Base-by-base conservation (phyloP, 768 basidiomycete species). In the Cystobasidium tubakii region DNA sequence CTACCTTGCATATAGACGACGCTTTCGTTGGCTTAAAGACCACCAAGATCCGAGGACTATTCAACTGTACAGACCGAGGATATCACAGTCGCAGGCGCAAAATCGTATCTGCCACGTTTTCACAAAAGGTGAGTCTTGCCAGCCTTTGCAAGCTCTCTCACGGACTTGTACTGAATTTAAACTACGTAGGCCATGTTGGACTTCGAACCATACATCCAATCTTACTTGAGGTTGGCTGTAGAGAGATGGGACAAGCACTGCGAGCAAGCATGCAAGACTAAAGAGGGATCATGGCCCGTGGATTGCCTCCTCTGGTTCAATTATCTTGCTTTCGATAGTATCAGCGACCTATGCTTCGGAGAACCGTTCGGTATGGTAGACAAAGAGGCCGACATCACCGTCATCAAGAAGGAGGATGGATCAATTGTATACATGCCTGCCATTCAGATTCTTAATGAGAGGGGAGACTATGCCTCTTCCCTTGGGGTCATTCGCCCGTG, bases 61-160 rank as follows among this genome's bases (percentile, higher is more conserved):
- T 80, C 75, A 81, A 81, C 76, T 80, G 79, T 0, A 69, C 79
- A 39, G 73, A 77, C 74, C 73, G 76, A 12, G 75, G 62, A 19
- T 89, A 91, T 72, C 92, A 94, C 80, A 85, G 89, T 9, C 87
- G 92, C 53, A 93, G 93, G 82, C 88, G 91, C 83, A 95, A 94
- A 83, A 90, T 96, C 74, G 86, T 95, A 55, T 88, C 90, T 0
- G 65, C 44, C 67, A 79, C 71, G 23, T 79, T 76, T 73, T 76
- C 66, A 57, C 75, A 27, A 60, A 73, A 55, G 64, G 19, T 44
- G 39, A 39, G 25, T 3, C 15, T 0, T 17, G 7, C 4, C 46
- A 50, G 54, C 29, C 29, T 6, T 6, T 55, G 19, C 29, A 55
- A 23, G 19, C 12, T 23, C 19, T 55, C 7, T 7, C 10, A 6